A percentile compares a stretch with the other conserved stretches of the same genome.
Evolutionary conservation across 2,329 filamentous ascomycete species (phyloP).

Genomic region (Alternaria brassicae): DNA sequence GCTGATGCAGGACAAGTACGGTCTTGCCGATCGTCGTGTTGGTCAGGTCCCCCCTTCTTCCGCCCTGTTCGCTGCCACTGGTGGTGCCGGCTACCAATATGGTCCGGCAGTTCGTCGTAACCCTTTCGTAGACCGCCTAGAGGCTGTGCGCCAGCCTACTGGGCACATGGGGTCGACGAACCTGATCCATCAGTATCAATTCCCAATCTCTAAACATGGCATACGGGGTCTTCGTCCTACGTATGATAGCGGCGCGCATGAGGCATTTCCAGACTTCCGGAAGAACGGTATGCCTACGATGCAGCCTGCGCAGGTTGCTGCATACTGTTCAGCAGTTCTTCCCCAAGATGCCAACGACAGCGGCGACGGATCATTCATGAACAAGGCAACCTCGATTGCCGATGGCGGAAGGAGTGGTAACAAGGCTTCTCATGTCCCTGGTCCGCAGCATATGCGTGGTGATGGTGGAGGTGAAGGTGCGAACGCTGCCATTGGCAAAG

Average conservation of each 20-base stretch:
- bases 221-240: background rate
- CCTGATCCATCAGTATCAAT: background rate
- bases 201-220: background rate
- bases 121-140: background rate
- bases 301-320: background rate
- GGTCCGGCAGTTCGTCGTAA: background rate
- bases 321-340: background rate
- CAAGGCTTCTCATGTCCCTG: background rate
- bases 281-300: background rate
- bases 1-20: background rate
- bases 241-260: background rate
- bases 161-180: background rate
- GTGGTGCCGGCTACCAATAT: background rate
- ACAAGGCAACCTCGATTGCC: background rate
- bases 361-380: background rate
- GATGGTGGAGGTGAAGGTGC: background rate
- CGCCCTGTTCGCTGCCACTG: background rate
- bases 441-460: background rate
- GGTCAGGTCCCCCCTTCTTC: background rate
- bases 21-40: background rate
- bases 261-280: background rate
- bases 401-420: background rate
- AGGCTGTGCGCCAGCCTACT: background rate
- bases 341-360: background rate
- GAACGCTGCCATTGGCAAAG: background rate